These are phyloP conservation scores for Lentinus tigrinus DNA, from an alignment of 768 basidiomycete genomes.

Conservation along the genomic window DNA sequence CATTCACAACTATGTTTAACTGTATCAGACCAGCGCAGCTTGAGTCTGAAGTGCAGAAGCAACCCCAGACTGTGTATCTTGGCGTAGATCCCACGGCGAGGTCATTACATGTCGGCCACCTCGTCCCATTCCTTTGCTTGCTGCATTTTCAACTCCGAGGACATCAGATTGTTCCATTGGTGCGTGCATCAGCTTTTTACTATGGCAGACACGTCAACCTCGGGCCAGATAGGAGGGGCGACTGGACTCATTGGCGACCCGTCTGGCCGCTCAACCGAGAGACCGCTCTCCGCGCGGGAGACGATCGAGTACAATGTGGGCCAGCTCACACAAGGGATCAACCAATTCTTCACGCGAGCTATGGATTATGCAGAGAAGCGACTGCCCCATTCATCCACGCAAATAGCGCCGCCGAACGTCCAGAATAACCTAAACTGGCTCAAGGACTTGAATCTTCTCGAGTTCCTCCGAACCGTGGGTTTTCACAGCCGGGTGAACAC, in stretches of 20 bases:
- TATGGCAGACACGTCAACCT: not conserved
- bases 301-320: constrained; percentile 66
- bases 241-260: constrained; percentile 98
- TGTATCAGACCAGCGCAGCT: constrained; percentile 9
- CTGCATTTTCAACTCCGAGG: constrained; percentile 89
- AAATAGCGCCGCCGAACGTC: constrained; percentile 36
- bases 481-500: constrained; percentile 78
- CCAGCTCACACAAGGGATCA: constrained; percentile 60
- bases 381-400: constrained; percentile 9
- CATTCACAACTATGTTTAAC: not conserved
- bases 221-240: constrained; percentile 86
- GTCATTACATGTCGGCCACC: constrained; percentile 91
- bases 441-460: constrained; percentile 65
- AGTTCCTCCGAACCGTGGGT: constrained; percentile 83
- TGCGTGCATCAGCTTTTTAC: constrained; percentile 39
- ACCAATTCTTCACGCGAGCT: constrained; percentile 72
- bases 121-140: constrained; percentile 82
- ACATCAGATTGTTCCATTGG: constrained; percentile 80
- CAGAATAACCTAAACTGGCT: constrained; percentile 81
- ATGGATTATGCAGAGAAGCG: constrained; percentile 53
- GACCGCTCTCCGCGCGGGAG: constrained; percentile 60
- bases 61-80: constrained; percentile 64
- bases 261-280: constrained; percentile 82
- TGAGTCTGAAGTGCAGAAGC: constrained; percentile 6
- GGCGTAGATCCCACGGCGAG: constrained; percentile 92